A percentile compares a stretch with the other conserved stretches of the same genome.
Evolutionary conservation across 257 asterid species (phyloP).

Genomic region (Solanum sitiens): DNA sequence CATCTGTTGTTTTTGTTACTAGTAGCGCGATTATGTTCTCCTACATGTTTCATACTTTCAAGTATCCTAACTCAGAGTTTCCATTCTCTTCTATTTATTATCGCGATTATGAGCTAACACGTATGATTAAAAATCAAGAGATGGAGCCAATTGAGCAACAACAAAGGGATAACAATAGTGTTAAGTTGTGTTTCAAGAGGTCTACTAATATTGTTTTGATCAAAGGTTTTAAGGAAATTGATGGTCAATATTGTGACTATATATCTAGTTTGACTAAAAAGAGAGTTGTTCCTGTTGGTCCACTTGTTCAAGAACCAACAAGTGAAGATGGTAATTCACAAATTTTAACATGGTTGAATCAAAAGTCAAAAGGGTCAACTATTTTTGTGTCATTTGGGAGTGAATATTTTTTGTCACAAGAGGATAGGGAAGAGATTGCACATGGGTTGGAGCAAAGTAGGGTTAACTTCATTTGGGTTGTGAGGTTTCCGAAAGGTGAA

Average conservation of each 20-base stretch:
- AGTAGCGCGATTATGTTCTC: not conserved
- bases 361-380: constrained; percentile 7
- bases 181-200: not conserved
- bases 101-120: not conserved
- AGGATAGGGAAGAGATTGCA: constrained; percentile 11
- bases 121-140: not conserved
- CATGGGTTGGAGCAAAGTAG: constrained; percentile 13
- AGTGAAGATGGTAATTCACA: not conserved
- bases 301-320: constrained; percentile 2
- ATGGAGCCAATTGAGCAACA: not conserved
- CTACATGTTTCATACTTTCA: not conserved
- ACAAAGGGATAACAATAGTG: not conserved
- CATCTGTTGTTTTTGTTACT: constrained; percentile 7
- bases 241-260: constrained; percentile 2
- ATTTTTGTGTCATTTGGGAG: constrained; percentile 16
- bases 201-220: constrained; percentile 5
- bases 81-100: constrained; percentile 7
- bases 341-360: constrained; percentile 9
- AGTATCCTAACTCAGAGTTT: not conserved
- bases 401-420: constrained; percentile 8
- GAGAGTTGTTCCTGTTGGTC: constrained; percentile 3
- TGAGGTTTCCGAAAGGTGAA: constrained; percentile 17
- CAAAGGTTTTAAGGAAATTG: constrained; percentile 10
- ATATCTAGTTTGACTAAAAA: not conserved
- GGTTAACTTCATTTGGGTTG: constrained; percentile 16